These are phyloP conservation scores for Sporothrix variecibatus DNA, from an alignment of 2,329 filamentous ascomycete genomes.

Conservation along the genomic window DNA sequence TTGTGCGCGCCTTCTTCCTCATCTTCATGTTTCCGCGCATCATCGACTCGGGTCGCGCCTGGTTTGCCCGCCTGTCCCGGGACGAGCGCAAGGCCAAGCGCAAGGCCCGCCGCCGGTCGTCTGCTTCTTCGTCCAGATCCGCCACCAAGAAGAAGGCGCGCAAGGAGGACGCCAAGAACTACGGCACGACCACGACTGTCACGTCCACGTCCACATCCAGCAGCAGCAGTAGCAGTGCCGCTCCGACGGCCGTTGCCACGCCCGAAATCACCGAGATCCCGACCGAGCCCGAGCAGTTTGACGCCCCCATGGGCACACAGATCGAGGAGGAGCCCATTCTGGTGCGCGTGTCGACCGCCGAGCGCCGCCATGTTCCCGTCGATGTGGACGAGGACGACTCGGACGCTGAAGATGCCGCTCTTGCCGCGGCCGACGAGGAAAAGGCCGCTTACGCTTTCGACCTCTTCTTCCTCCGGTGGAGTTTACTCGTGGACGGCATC, in stretches of 20 bases:
- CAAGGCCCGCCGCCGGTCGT: not conserved
- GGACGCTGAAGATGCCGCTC: not conserved
- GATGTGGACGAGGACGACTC: constrained; percentile 21
- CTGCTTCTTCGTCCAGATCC: not conserved
- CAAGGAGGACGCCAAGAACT: not conserved
- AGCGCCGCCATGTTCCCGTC: constrained; percentile 24
- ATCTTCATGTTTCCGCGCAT: constrained; percentile 57
- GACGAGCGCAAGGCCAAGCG: constrained; percentile 10
- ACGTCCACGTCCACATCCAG: not conserved
- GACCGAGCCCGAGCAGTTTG: constrained; percentile 46
- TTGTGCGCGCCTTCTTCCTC: constrained; percentile 57
- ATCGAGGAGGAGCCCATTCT: constrained; percentile 49
- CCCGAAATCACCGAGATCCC: constrained; percentile 32
- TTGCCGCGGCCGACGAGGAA: constrained; percentile 33
- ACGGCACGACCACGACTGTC: not conserved
- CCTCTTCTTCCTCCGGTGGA: constrained; percentile 66
- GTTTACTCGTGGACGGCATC: constrained; percentile 63
- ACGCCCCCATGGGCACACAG: constrained; percentile 44
- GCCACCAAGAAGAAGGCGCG: not conserved
- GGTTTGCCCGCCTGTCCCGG: constrained; percentile 31
- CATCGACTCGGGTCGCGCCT: constrained; percentile 43
- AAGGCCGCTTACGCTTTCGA: constrained; percentile 62
- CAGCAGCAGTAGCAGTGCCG: not conserved
- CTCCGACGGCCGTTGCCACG: not conserved
- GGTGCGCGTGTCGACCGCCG: constrained; percentile 1